Evolutionary conservation across 2,329 filamentous ascomycete species (phyloP), one percentile per base, ranked within the genome.

Genomic region (Xylaria sp.): DNA sequence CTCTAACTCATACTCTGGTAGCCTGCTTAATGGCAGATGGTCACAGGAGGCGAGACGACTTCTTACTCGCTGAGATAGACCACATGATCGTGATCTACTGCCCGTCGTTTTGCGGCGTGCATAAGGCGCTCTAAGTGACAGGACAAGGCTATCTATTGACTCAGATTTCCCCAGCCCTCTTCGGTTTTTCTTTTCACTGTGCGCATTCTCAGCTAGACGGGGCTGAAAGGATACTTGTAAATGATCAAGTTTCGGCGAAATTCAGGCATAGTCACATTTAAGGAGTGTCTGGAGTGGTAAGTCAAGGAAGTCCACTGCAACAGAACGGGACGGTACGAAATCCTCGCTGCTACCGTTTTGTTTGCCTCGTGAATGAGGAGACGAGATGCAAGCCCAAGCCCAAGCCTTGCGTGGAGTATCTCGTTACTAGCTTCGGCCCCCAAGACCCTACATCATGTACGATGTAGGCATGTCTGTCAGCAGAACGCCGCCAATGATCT

Each of bases 81-180:
- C 65, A 61, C 65, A 57, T 65, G 65, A 67, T 56, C 42, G n/a
- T 38, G 39, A 42, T 59, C 53, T 53, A 59, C 55, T 56, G 54
- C 51, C 36, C 54, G 45, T 42, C 38, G 17, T 22, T 31, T 13
- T 29, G 36, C 27, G 31, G 13, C 36, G n/a, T 58, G 54, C 36
- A 31, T 29, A 45, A 36, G 45, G 47, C 39, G 31, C 20, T 27
- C 25, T 50, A 11, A 13, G 36, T 54, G 39, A 38, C 62, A 38
- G 45, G 53, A 55, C 54, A 53, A 49, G 59, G 38, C 39, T 53
- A 29, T 56, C 29, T 29, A 27, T 61, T 13, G 6, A 59, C 9
- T 27, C 9, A 29, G 22, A 51, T 22, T 53, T 36, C 25, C 33
- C 33, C 9, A 36, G 6, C 33, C n/a, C n/a, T 57, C 29, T 49